These are phyloP conservation scores for Inga laurina DNA, from an alignment of 306 rosid genomes.

Conservation along the genomic window DNA sequence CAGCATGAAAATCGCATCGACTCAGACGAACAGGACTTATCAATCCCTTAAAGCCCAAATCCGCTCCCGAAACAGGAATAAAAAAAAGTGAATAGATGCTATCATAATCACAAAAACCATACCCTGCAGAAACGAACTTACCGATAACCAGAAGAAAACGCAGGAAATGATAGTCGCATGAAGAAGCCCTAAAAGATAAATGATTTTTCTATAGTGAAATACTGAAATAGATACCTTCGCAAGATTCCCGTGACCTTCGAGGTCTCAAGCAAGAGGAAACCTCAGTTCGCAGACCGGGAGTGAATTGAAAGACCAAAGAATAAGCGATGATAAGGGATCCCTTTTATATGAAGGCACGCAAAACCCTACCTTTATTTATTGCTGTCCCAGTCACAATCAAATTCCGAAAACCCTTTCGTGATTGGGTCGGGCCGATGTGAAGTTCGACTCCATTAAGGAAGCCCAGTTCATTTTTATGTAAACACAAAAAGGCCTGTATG, in stretches of 20 bases:
- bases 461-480: neutral
- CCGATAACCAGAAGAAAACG: neutral
- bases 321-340: slow-evolving; percentile 26
- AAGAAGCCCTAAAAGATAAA: neutral
- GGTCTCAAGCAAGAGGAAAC: neutral
- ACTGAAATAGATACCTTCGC: slow-evolving; percentile 35
- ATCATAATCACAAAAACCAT: neutral
- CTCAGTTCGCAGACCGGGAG: slow-evolving; percentile 1
- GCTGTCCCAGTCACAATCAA: neutral
- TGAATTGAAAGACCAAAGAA: slow-evolving; percentile 28
- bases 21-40: neutral
- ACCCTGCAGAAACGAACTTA: neutral
- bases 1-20: neutral
- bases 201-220: neutral
- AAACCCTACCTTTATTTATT: slow-evolving; percentile 36
- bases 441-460: neutral
- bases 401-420: neutral
- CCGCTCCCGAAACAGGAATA: neutral
- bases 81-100: neutral
- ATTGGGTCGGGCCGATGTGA: neutral
- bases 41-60: neutral
- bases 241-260: slow-evolving; percentile 21
- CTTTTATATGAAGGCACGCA: slow-evolving; percentile 32
- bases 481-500: neutral
- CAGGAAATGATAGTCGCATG: neutral